Evolutionary conservation across 805 yeast species (phyloP), one percentile per base, ranked within the genome.

Genomic region (Candida tibetensis): DNA sequence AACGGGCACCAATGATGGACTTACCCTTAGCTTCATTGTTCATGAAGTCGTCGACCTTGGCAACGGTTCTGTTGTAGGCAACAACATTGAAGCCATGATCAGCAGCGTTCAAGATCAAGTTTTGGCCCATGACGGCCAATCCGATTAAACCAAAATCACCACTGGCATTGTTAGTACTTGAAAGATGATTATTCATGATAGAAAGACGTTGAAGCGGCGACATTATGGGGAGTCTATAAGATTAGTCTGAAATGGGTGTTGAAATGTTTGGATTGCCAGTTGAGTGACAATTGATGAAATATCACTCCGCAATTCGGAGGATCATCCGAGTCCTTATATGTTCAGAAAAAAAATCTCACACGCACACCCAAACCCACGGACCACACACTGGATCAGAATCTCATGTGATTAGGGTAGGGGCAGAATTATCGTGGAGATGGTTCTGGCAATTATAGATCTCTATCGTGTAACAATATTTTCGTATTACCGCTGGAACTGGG

Each of bases 121-220:
- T 91, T 78, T 86, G 95, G 72, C 99, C 99, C 99, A 91, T 91
- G 55, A 91, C 99, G 84, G 99, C 99, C 79, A 91, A 80, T 67
- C 99, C 99, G 63, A 93, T 90, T 68, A 91, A 86, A 71, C 97
- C 99, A 69, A 91, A 82, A 82, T 91, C 99, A 77, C 91, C 93
- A 65, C 86, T 81, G 31, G 27, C 25, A 16, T 36, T 45, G 61
- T 55, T 60, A 61, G 62, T 55, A 45, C 28, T 36, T 7, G 41
- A 15, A 21, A 48, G 39, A 33, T 48, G 52, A 39, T 40, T 40
- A 9, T 44, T 39, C 13, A 47, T 30, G 28, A 42, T 34, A 5
- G 36, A 8, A 23, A 46, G 45, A n/a, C 51, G 45, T 4, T 34
- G 21, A 29, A 34, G 15, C 17, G 44, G 34, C 17, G 40, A 23